Conservation (phyloP, 164 flowering plant species). For the Santalum album region DNA sequence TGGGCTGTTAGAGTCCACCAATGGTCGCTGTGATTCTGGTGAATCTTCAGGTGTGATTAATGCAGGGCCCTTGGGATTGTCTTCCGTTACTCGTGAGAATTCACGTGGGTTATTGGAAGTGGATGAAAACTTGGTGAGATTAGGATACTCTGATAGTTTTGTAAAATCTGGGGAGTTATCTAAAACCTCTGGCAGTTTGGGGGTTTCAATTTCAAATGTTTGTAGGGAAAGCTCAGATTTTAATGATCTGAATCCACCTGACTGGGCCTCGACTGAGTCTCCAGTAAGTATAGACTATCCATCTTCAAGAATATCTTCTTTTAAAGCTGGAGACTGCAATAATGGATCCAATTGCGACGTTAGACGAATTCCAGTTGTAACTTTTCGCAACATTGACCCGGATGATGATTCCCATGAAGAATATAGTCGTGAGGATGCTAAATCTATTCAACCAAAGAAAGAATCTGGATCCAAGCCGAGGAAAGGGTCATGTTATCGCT, state of each 20-base stretch:
- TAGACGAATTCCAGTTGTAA: constrained; percentile 30
- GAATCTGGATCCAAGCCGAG: constrained; percentile 29
- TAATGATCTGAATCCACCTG: constrained; percentile 28
- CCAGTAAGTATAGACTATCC: constrained; percentile 49
- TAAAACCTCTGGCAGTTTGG: constrained; percentile 16
- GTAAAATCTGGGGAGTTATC: constrained; percentile 26
- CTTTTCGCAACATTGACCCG: constrained; percentile 34
- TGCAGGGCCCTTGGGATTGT: constrained; percentile 18
- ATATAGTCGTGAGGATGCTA: constrained; percentile 19
- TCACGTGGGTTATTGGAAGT: constrained; percentile 24
- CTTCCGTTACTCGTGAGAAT: constrained; percentile 22
- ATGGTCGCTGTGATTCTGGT: constrained; percentile 22
- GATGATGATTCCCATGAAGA: constrained; percentile 28
- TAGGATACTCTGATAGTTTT: constrained; percentile 36
- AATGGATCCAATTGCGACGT: constrained; percentile 23
- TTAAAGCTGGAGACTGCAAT: constrained; percentile 28
- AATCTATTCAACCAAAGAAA: constrained; percentile 15
- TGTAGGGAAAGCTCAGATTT: constrained; percentile 30
- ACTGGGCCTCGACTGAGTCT: constrained; percentile 51
- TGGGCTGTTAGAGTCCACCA: constrained; percentile 22
- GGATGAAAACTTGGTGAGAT: constrained; percentile 25
- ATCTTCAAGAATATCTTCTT: constrained; percentile 50
- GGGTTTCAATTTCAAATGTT: constrained; percentile 23
- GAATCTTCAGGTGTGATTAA: constrained; percentile 25
- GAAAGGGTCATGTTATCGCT: constrained; percentile 73